Conservation (phyloP, 495 filamentous ascomycete species). For the Aspergillus panamensis region DNA sequence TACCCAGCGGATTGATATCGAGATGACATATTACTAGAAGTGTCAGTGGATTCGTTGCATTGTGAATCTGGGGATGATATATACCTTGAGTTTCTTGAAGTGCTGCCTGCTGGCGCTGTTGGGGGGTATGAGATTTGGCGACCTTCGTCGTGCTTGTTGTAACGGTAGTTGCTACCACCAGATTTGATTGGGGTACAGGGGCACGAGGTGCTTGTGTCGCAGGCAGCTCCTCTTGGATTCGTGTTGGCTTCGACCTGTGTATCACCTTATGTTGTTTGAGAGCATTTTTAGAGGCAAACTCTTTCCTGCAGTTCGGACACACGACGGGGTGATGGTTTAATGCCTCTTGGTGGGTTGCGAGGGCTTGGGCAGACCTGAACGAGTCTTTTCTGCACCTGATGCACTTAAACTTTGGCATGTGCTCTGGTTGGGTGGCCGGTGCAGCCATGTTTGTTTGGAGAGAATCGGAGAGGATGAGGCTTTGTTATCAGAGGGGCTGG, state of each 20-base stretch:
- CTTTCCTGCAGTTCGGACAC: background rate
- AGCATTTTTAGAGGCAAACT: background rate
- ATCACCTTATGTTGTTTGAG: background rate
- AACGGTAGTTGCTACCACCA: background rate
- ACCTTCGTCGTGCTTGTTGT: background rate
- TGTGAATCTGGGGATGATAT: background rate
- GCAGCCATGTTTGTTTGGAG: too few relatives aligned
- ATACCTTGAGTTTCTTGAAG: background rate
- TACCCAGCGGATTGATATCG: background rate
- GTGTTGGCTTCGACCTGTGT: background rate
- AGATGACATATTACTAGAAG: background rate
- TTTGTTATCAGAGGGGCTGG: too few relatives aligned
- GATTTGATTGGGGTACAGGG: background rate
- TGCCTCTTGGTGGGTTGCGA: slow-evolving; percentile 2
- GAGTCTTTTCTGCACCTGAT: slow-evolving; percentile 1
- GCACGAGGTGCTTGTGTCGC: background rate
- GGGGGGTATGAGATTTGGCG: background rate
- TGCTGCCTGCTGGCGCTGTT: background rate
- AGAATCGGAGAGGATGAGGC: too few relatives aligned
- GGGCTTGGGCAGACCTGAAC: slow-evolving; percentile 2
- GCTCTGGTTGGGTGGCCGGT: background rate
- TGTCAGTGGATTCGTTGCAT: background rate
- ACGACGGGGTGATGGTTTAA: background rate
- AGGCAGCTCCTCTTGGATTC: background rate
- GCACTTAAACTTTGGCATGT: background rate